phyloP scores from a whole-genome alignment of 495 filamentous ascomycete species.

The Aspergillus bridgeri region DNA sequence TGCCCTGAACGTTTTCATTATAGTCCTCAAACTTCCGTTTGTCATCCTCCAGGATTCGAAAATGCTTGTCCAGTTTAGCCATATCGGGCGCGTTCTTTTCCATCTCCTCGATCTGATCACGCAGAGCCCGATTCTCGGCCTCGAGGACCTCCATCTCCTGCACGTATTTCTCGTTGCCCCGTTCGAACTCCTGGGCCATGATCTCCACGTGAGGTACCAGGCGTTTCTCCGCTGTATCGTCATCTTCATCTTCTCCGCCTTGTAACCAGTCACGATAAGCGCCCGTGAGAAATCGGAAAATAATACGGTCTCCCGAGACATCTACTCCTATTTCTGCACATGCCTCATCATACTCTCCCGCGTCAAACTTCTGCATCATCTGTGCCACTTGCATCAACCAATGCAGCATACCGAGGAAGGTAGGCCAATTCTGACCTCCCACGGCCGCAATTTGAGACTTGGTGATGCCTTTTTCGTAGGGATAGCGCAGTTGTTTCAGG shows the following conservation, averaged over 20 bases:
- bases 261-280: conserved; percentile 93
- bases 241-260: conserved; percentile 71
- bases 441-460: conserved; percentile 93
- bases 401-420: conserved; percentile 88
- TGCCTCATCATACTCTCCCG: conserved; percentile 80
- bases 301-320: conserved; percentile 82
- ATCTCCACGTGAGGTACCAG: conserved; percentile 78
- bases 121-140: conserved; percentile 70
- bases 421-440: conserved; percentile 92
- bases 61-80: conserved; percentile 74
- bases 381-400: conserved; percentile 98
- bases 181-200: conserved; percentile 89
- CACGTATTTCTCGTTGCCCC: conserved; percentile 71
- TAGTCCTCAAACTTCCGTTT: conserved; percentile 90
- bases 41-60: conserved; percentile 85
- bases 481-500: conserved; percentile 89
- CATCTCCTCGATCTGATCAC: conserved; percentile 82
- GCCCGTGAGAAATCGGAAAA: conserved; percentile 82
- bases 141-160: conserved; percentile 81
- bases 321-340: conserved; percentile 85
- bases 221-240: conserved; percentile 71
- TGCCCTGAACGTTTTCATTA: conserved; percentile 72
- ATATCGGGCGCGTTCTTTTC: conserved; percentile 81
- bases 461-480: conserved; percentile 87
- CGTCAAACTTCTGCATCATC: conserved; percentile 77